Evolutionary conservation across 352 stramenopile genomes (phyloP).

Genomic region (Globisporangium lucens): DNA sequence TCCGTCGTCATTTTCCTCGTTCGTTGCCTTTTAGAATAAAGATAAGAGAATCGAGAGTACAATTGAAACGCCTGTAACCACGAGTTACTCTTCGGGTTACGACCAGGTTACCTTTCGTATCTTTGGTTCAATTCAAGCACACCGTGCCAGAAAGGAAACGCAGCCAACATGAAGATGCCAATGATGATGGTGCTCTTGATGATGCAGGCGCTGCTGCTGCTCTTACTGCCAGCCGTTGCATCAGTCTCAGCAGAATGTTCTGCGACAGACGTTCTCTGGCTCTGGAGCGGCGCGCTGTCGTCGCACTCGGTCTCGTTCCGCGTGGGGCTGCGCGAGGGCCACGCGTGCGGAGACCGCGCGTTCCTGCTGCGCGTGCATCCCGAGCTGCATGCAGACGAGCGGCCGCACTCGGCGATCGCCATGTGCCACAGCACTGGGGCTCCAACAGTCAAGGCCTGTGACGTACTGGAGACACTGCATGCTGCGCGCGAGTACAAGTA

Average conservation of each 20-base stretch:
- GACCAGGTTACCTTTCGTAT: neutral
- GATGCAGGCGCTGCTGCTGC: neutral
- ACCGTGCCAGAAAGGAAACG: neutral
- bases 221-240: neutral
- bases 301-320: slow-evolving; percentile 69
- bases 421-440: slow-evolving; percentile 27
- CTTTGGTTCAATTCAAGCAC: neutral
- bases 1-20: neutral
- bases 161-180: neutral
- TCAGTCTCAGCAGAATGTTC: slow-evolving; percentile 21
- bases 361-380: slow-evolving; percentile 64
- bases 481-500: slow-evolving; percentile 56
- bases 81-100: neutral
- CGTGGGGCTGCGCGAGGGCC: slow-evolving; percentile 54
- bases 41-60: too few species aligned
- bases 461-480: slow-evolving; percentile 42
- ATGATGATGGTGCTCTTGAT: neutral
- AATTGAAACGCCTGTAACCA: neutral
- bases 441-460: slow-evolving; percentile 45
- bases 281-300: slow-evolving; percentile 72
- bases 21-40: neutral
- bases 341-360: slow-evolving; percentile 41
- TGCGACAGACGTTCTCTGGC: slow-evolving; percentile 52
- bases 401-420: slow-evolving; percentile 46
- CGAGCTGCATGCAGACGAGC: slow-evolving; percentile 34